These are phyloP conservation scores for Hyaloperonospora brassicae DNA, from an alignment of 352 stramenopile genomes.

Conservation along the genomic window DNA sequence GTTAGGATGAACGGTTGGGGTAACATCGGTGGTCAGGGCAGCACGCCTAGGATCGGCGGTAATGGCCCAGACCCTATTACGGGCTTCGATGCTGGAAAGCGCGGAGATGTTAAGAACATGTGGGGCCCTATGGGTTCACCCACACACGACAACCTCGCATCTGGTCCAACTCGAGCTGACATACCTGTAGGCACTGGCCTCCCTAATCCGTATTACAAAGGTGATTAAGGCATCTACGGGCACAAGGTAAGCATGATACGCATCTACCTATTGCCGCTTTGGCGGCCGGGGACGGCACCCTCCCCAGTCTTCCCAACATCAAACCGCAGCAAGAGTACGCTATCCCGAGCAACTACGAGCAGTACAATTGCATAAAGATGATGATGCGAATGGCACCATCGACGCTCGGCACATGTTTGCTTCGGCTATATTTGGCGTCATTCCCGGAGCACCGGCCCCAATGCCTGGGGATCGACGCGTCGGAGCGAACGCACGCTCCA, in stretches of 20 bases:
- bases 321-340: constrained; percentile 37
- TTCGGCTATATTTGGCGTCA: constrained; percentile 94
- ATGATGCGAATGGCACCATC: constrained; percentile 28
- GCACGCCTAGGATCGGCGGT: constrained; percentile 21
- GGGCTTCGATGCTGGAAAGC: constrained; percentile 40
- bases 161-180: constrained; percentile 13
- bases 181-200: constrained; percentile 27
- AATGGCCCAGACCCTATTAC: constrained; percentile 28
- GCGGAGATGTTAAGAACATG: constrained; percentile 70
- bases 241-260: constrained; percentile 29
- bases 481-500: constrained; percentile 21
- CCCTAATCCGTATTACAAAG: constrained; percentile 32
- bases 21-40: constrained; percentile 22
- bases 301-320: constrained; percentile 21
- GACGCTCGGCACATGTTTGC: constrained; percentile 86
- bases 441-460: constrained; percentile 62
- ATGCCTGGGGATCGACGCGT: constrained; percentile 35
- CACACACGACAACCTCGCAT: constrained; percentile 33
- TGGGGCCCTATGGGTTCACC: constrained; percentile 79
- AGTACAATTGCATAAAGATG: constrained; percentile 39
- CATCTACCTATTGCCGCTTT: constrained; percentile 21
- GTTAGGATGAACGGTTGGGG: constrained; percentile 60
- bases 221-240: constrained; percentile 23
- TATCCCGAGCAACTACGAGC: constrained; percentile 34
- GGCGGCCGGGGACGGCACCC: constrained; percentile 30